phyloP scores from a whole-genome alignment of 73 alveolate genomes.

The Urostyla sp. region DNA sequence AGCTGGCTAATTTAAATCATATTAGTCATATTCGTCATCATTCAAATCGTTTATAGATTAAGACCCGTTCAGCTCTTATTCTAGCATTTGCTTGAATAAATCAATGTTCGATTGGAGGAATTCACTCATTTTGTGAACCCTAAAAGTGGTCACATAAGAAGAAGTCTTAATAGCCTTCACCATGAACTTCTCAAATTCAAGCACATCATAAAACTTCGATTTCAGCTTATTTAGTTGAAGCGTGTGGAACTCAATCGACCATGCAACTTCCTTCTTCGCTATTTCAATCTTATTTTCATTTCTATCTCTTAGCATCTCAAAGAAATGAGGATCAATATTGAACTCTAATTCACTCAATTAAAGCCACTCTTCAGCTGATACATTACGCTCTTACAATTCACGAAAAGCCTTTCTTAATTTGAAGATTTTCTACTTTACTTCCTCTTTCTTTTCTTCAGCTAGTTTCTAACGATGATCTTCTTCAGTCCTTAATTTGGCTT shows the following conservation, averaged over 20 bases:
- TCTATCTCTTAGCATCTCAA: conserved; percentile 79
- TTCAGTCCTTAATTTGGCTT: conserved; percentile 88
- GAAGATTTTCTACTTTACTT: conserved; percentile 71
- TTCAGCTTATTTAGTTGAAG: conserved; percentile 69
- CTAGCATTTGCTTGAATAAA: conserved; percentile 73
- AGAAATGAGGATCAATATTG: conserved; percentile 88
- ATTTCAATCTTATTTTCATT: conserved; percentile 75
- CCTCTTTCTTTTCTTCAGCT: conserved; percentile 90
- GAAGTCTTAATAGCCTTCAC: conserved; percentile 80
- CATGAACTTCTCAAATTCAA: conserved; percentile 84
- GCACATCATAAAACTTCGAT: conserved; percentile 73
- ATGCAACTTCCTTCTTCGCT: conserved; percentile 88
- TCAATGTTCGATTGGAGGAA: conserved; percentile 72
- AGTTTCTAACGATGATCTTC: conserved; percentile 85
- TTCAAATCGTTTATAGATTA: conserved; percentile 3
- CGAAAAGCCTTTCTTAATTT: conserved; percentile 80
- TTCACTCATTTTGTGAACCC: conserved; percentile 85
- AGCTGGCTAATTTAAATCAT: conserved; percentile 43
- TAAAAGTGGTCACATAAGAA: conserved; percentile 81
- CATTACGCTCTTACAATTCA: conserved; percentile 56
- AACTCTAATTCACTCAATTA: conserved; percentile 81
- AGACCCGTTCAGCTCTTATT: conserved; percentile 56
- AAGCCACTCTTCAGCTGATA: conserved; percentile 57
- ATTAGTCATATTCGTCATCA: conserved; percentile 38
- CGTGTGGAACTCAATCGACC: conserved; percentile 84